Evolutionary conservation across 2,329 filamentous ascomycete genomes (phyloP), one percentile per base, ranked within the genome.

Genomic region (Geosmithia flava): DNA sequence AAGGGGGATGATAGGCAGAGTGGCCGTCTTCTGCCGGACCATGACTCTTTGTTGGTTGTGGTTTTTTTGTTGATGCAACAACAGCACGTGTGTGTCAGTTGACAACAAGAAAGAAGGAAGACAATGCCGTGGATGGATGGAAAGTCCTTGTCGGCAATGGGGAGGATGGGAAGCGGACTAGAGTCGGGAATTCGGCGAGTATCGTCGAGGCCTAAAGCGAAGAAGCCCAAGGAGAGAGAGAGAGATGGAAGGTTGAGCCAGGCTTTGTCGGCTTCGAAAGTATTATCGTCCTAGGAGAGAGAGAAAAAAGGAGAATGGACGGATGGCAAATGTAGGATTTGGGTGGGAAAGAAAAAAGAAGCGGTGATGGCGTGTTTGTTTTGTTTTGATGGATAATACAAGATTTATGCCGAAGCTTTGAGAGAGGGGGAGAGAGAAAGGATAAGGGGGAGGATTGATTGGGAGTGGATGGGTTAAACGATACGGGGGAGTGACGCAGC

Each of bases 1-100:
- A 42, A 97, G 78, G 39, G 89, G 87, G 55, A 97, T 84, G 57
- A 97, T 69, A 44, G 91, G 86, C 33, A 95, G 66, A 48, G 67
- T 68, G 43, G 67, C 63, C 49, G 69, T 67, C 56, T 70, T 62
- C 54, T 62, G 59, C 56, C 62, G 63, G 50, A 59, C 63, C 65
- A 68, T 68, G 57, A 54, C 61, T 42, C n/a, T n/a, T 41, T 41
- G 15, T 59, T 39, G 33, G 17, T 8, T 23, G 17, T 15, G 11
- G 20, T 46, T 13, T 30, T 5, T 29, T 39, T 23, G 27, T 30
- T n/a, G 16, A 6, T 23, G n/a, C 19, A 10, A 2, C 3, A 46
- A 30, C 20, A 19, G 23, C 8, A 27, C 8, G 23, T 8, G 23
- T 27, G 23, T 27, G 23, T 27, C 16, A 13, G 15, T 29, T 15